Evolutionary conservation across 208 protist species (phyloP).

Genomic region (Naegleria gruberi): DNA sequence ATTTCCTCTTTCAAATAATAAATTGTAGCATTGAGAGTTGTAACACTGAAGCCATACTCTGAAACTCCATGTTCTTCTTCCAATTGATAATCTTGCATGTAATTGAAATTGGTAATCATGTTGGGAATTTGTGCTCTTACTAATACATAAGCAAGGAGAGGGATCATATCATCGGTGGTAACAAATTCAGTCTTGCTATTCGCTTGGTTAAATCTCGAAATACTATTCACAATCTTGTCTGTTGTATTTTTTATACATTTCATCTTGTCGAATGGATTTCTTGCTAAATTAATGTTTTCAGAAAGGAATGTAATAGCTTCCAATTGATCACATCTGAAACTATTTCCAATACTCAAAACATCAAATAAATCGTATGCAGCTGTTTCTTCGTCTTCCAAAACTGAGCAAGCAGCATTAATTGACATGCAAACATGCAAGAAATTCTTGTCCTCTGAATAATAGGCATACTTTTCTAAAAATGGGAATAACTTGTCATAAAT

Average conservation of each 20-base stretch:
- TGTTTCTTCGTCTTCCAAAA: not conserved
- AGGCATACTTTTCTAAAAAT: not conserved
- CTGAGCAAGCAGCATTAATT: not conserved
- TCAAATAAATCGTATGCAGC: not conserved
- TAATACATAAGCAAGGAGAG: not conserved
- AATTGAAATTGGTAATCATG: not conserved
- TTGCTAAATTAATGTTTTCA: not conserved
- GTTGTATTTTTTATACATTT: not conserved
- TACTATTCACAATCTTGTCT: not conserved
- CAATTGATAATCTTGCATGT: not conserved
- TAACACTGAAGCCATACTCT: not conserved
- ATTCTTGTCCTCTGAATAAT: not conserved
- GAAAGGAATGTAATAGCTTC: not conserved
- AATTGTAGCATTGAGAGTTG: not conserved
- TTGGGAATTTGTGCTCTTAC: not conserved
- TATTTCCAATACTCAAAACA: not conserved
- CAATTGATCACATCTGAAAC: not conserved
- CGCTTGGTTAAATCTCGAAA: not conserved
- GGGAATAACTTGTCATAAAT: conserved; percentile 2
- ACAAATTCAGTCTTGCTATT: not conserved
- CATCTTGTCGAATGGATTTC: not conserved
- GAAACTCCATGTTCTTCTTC: not conserved
- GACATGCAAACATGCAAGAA: not conserved
- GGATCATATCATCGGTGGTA: not conserved
- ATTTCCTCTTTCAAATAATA: not conserved